Percentiles rank a stretch among this genome's conserved stretches.
These are phyloP conservation scores for Kluyveromyces starmeri DNA, from an alignment of 805 yeast species.

Conservation along the genomic window DNA sequence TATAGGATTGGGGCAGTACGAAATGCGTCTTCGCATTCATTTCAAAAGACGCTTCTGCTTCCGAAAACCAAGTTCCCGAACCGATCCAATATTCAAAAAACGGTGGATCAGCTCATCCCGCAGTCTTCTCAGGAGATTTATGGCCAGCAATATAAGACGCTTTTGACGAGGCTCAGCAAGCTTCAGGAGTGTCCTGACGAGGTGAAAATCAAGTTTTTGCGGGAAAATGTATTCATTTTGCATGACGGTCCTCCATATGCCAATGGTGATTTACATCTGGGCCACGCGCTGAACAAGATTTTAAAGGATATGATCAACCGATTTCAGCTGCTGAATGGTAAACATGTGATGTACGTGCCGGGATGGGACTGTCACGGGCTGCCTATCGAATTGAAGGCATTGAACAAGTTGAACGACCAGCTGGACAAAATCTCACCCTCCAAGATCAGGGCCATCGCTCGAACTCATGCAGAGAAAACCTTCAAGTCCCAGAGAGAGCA, in stretches of 20 bases:
- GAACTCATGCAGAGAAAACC: conserved; percentile 59
- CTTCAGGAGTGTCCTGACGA: conserved; percentile 13
- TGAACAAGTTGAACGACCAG: conserved; percentile 37
- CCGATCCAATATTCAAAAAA: conserved; percentile 42
- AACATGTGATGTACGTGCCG: conserved; percentile 63
- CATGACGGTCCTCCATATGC: conserved; percentile 99
- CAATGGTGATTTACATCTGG: conserved; percentile 84
- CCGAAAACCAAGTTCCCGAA: conserved; percentile 66
- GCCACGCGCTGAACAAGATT: conserved; percentile 88
- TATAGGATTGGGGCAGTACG: background rate
- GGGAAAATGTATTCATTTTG: conserved; percentile 46
- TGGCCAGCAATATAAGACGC: conserved; percentile 42
- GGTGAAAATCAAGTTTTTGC: conserved; percentile 16
- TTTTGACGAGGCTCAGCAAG: conserved; percentile 9
- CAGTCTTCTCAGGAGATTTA: conserved; percentile 54
- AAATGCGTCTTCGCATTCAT: conserved; percentile 25
- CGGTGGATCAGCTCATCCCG: conserved; percentile 37
- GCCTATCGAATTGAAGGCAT: conserved; percentile 87
- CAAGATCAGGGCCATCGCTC: conserved; percentile 61
- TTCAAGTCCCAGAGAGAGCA: conserved; percentile 52
- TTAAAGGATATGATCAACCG: conserved; percentile 80
- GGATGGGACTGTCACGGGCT: conserved; percentile 99
- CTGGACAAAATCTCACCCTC: conserved; percentile 28
- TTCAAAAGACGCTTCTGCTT: conserved; percentile 46
- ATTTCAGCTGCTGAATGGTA: conserved; percentile 53